Percentiles rank a stretch among this genome's conserved stretches.
Conservation (phyloP, 345 rosid species). For the Salix purpurea region DNA sequence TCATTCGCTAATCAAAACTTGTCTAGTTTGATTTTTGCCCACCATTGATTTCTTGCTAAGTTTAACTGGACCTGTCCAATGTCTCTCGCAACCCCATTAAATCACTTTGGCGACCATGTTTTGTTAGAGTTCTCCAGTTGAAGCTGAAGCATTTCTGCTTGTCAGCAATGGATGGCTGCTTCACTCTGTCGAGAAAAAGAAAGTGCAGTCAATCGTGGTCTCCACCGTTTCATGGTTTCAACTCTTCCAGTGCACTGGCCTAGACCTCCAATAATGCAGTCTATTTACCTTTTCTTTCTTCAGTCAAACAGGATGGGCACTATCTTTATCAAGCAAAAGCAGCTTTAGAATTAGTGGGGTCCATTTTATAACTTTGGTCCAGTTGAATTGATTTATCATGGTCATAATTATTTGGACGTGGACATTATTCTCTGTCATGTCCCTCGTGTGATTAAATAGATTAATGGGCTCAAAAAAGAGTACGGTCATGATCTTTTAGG, state of each 20-base stretch:
- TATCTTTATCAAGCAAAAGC: background rate
- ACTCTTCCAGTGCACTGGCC: background rate
- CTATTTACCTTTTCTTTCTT: background rate
- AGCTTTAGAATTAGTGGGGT: background rate
- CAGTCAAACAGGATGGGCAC: background rate
- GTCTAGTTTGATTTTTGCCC: background rate
- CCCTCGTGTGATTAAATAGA: background rate
- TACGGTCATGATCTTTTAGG: background rate
- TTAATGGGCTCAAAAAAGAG: background rate
- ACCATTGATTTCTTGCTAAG: background rate
- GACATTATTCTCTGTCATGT: background rate
- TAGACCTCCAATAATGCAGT: background rate
- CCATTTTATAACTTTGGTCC: background rate
- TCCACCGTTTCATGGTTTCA: background rate
- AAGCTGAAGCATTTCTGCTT: background rate
- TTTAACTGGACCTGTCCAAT: background rate
- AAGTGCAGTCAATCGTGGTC: background rate
- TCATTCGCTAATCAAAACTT: background rate
- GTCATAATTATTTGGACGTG: background rate
- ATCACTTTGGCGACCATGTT: background rate
- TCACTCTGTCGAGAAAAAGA: background rate
- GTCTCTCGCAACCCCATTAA: background rate
- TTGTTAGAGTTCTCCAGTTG: background rate
- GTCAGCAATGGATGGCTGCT: background rate
- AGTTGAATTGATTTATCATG: background rate